Base-by-base conservation (phyloP, 2,329 filamentous ascomycete genomes). In the Pseudopyricularia cyperi region DNA sequence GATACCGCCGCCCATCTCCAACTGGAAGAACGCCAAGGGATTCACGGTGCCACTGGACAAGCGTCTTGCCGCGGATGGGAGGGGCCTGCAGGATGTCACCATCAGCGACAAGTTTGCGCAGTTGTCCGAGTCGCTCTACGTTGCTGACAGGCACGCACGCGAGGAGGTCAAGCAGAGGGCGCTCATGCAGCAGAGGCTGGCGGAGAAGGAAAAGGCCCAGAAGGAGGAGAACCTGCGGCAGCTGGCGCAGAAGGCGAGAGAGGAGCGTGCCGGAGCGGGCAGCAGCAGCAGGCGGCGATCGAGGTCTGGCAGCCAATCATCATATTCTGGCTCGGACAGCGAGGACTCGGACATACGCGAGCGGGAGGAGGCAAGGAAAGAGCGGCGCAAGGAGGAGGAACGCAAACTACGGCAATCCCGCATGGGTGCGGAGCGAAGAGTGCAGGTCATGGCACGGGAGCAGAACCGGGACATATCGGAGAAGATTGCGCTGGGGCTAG, bases 1-100 rank as follows among this genome's bases (percentile, higher is more conserved):
- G 62, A 96, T 81, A 39, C 77, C 76, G 0, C 90, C 91, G 2
- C 87, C 91, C 0, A 84, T 98, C 2, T 95, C 88, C 19, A 97
- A 97, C 67, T 98, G 93, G 93, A 98, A 98, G 78, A 98, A 98
- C 66, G 88, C 91, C 1, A 97, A 97, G 71, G 93, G 93, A 61
- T 98, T 95, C 64, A 98, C 93, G 0, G 88, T 98, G 1, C 89
- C 93, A 0, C 68, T 98, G 50, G 93, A 98, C 66, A 98, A 98
- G 73, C 84, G 93, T 63, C 71, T 98, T 59, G 93, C 93, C 17
- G 91, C 93, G 8, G 91, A 97, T 66, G 93, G 93, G 12, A 79
- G 93, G 61, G 89, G 89, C 1, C 66, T 98, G 56, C 89, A 96
- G 66, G 93, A 98, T 64, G 82, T 95, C 42, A 85, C 89, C 7